phyloP scores from a whole-genome alignment of 2,329 filamentous ascomycete genomes.

The Scortechinia acanthostroma region DNA sequence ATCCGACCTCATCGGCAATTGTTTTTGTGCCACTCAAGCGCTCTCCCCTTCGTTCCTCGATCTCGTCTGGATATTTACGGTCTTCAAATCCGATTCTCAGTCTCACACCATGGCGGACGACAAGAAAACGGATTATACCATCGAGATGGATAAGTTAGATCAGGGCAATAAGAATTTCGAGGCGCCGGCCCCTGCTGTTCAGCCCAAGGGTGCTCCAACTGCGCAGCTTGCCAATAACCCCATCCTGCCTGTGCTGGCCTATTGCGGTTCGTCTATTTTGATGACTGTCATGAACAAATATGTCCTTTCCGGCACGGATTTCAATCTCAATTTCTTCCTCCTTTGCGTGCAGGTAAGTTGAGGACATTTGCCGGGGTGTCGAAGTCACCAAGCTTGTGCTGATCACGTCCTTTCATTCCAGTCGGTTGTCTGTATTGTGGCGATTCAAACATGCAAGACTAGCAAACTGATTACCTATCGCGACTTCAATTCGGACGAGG shows the following conservation, averaged over 20 bases:
- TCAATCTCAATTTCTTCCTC: constrained; percentile 65
- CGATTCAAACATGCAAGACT: constrained; percentile 58
- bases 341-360: constrained; percentile 55
- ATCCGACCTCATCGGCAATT: neutral
- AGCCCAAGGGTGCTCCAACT: neutral
- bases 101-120: constrained; percentile 1
- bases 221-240: neutral
- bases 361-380: too few relatives aligned
- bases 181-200: neutral
- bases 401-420: too few relatives aligned
- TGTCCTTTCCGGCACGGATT: constrained; percentile 55
- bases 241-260: constrained; percentile 47
- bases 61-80: too few relatives aligned
- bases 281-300: constrained; percentile 73
- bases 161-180: neutral
- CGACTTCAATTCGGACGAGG: constrained; percentile 62
- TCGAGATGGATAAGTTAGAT: constrained; percentile 3
- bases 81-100: neutral
- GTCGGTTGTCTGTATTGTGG: constrained; percentile 58
- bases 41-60: too few relatives aligned
- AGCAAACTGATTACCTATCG: constrained; percentile 56
- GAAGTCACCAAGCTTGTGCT: too few relatives aligned
- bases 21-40: neutral
- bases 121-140: neutral
- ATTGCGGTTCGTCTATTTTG: constrained; percentile 63